These are phyloP conservation scores for Agrocybe praecox DNA, from an alignment of 768 basidiomycete species.

Conservation along the genomic window DNA sequence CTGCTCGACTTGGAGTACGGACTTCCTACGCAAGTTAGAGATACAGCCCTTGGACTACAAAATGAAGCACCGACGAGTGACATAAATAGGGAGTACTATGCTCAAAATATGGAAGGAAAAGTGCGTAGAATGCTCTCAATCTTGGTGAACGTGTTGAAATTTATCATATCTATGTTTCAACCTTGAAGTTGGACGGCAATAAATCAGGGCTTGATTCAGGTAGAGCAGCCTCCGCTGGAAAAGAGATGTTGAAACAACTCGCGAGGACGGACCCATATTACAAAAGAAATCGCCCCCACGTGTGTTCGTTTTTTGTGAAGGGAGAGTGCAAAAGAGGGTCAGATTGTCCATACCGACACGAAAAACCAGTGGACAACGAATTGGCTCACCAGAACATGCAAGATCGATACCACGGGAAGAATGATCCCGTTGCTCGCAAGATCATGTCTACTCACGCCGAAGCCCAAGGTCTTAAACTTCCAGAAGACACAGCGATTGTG, in stretches of 20 bases:
- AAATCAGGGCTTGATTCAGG: constrained; percentile 65
- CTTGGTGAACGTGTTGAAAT: not conserved
- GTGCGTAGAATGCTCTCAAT: constrained; percentile 37
- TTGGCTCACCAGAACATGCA: constrained; percentile 91
- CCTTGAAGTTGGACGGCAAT: constrained; percentile 64
- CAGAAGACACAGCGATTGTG: constrained; percentile 86
- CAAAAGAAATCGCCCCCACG: constrained; percentile 91
- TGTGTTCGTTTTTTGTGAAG: constrained; percentile 95
- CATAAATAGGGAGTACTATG: constrained; percentile 94
- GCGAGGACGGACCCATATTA: constrained; percentile 97
- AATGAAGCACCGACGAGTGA: constrained; percentile 95
- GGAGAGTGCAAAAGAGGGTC: constrained; percentile 91
- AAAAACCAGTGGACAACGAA: constrained; percentile 82
- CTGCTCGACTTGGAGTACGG: constrained; percentile 95
- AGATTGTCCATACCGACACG: constrained; percentile 97
- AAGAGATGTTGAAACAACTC: constrained; percentile 95
- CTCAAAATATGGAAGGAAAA: constrained; percentile 89
- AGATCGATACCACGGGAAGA: constrained; percentile 90
- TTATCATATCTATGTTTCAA: not conserved
- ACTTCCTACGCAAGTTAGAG: constrained; percentile 94
- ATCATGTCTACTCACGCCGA: constrained; percentile 84
- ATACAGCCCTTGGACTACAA: constrained; percentile 86
- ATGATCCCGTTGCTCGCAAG: constrained; percentile 94
- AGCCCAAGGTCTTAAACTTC: constrained; percentile 80
- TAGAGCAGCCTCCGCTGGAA: constrained; percentile 76